phyloP scores from a whole-genome alignment of 2,329 filamentous ascomycete genomes.

The Aspergillus sclerotialis region DNA sequence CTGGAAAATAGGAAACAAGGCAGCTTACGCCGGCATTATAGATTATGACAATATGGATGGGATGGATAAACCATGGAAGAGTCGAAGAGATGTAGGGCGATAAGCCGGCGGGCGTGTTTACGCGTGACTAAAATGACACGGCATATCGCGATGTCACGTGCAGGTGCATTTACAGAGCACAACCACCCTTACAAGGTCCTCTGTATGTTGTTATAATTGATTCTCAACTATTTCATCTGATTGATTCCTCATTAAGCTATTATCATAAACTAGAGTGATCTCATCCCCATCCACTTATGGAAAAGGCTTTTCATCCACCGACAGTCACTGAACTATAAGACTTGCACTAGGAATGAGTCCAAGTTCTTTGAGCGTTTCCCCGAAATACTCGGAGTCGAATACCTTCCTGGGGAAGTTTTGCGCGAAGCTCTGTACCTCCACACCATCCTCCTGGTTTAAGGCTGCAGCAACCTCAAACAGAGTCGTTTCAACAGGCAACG shows the following conservation, averaged over 20 bases:
- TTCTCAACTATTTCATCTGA: no score
- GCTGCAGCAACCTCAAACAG: slow-evolving; percentile 84
- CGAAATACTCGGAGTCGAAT: slow-evolving; percentile 69
- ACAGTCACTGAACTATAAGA: slow-evolving; percentile 61
- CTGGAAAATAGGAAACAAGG: background rate
- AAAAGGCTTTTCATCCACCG: no score
- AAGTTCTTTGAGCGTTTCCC: slow-evolving; percentile 86
- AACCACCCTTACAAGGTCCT: background rate
- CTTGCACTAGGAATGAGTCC: slow-evolving; percentile 87
- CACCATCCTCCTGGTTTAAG: slow-evolving; percentile 63
- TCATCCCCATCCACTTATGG: no score
- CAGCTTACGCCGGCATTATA: slow-evolving; percentile 43
- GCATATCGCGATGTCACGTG: slow-evolving; percentile 28
- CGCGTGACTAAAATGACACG: slow-evolving; percentile 18
- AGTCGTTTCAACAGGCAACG: slow-evolving; percentile 80
- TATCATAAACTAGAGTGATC: no score
- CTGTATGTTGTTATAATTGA: background rate
- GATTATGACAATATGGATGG: slow-evolving; percentile 5
- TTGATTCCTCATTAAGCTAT: no score
- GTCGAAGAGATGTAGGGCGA: background rate
- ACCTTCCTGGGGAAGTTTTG: slow-evolving; percentile 83
- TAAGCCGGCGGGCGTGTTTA: slow-evolving; percentile 6
- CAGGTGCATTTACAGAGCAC: slow-evolving; percentile 6
- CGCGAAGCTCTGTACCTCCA: slow-evolving; percentile 67
- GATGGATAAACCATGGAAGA: slow-evolving; percentile 2